Percentiles rank a stretch among this genome's conserved stretches.
Conservation (phyloP, 1,284 basidiomycete species). For the Coniferiporia sulphurascens region DNA sequence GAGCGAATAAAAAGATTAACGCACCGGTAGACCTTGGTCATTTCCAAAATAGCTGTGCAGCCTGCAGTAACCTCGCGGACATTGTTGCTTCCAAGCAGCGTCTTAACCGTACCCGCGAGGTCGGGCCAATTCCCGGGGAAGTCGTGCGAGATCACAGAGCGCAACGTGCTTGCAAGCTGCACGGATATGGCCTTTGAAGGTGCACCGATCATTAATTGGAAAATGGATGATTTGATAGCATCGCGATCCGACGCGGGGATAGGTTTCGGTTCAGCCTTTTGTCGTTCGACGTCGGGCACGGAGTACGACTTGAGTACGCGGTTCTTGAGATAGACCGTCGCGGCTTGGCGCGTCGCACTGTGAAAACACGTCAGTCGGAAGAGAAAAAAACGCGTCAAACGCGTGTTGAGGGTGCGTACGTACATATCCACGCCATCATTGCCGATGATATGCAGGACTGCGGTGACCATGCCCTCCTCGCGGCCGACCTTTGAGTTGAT, state of each 20-base stretch:
- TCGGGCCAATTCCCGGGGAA: constrained; percentile 73
- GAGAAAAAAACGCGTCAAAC: constrained; percentile 33
- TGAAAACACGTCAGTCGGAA: constrained; percentile 8
- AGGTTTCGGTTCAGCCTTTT: constrained; percentile 52
- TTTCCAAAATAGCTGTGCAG: constrained; percentile 68
- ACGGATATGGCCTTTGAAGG: constrained; percentile 65
- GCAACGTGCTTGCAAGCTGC: constrained; percentile 69
- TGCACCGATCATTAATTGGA: constrained; percentile 63
- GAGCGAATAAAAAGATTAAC: not conserved
- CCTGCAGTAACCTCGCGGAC: constrained; percentile 74
- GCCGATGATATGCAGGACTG: constrained; percentile 77
- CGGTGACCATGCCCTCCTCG: constrained; percentile 74
- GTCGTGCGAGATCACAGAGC: constrained; percentile 65
- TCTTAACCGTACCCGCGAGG: constrained; percentile 58
- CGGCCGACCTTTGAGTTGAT: constrained; percentile 52
- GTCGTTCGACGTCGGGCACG: constrained; percentile 35
- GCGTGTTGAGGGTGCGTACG: constrained; percentile 31
- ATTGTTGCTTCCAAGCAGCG: constrained; percentile 55
- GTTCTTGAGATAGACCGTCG: constrained; percentile 83
- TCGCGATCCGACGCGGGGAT: constrained; percentile 65
- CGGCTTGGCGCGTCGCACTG: constrained; percentile 75
- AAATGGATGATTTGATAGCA: constrained; percentile 59
- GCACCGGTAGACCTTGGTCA: constrained; percentile 67
- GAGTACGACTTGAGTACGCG: constrained; percentile 64
- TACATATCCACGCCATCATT: constrained; percentile 72